Percentiles rank a stretch among this genome's conserved stretches.
Evolutionary conservation across 2,329 filamentous ascomycete genomes (phyloP).

Genomic region (Fusarium fracticaudum): DNA sequence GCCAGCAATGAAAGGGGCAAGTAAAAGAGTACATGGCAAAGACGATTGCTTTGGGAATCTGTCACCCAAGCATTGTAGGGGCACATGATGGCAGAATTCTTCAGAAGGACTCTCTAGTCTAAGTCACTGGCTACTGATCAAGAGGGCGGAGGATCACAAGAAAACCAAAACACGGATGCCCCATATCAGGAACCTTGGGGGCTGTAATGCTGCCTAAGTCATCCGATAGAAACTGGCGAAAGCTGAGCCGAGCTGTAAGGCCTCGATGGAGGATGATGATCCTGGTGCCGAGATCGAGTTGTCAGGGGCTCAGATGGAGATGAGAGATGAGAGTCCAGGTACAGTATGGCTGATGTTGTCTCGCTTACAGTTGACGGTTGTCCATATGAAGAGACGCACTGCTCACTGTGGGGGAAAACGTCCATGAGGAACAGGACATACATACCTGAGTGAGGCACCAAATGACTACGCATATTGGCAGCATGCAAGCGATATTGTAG

Average conservation of each 20-base stretch:
- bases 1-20: slow-evolving; percentile 8
- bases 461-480: not conserved
- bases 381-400: not conserved
- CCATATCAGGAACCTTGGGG: not conserved
- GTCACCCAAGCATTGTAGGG: slow-evolving; percentile 15
- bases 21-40: slow-evolving; percentile 4
- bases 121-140: not conserved
- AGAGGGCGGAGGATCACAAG: not conserved
- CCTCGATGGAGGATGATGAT: slow-evolving; percentile 19
- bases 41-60: not conserved
- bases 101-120: not conserved
- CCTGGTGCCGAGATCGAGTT: slow-evolving; percentile 5
- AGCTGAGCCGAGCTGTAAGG: slow-evolving; percentile 14
- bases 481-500: not conserved
- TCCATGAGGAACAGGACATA: not conserved
- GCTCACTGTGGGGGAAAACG: not conserved
- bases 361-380: not conserved
- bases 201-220: slow-evolving; percentile 22
- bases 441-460: not conserved
- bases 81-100: slow-evolving; percentile 24
- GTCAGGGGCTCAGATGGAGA: not conserved
- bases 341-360: not conserved
- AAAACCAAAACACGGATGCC: not conserved
- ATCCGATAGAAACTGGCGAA: not conserved
- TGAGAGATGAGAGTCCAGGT: not conserved